Base-by-base conservation (phyloP, 345 rosid genomes). In the Euclidium syriacum region DNA sequence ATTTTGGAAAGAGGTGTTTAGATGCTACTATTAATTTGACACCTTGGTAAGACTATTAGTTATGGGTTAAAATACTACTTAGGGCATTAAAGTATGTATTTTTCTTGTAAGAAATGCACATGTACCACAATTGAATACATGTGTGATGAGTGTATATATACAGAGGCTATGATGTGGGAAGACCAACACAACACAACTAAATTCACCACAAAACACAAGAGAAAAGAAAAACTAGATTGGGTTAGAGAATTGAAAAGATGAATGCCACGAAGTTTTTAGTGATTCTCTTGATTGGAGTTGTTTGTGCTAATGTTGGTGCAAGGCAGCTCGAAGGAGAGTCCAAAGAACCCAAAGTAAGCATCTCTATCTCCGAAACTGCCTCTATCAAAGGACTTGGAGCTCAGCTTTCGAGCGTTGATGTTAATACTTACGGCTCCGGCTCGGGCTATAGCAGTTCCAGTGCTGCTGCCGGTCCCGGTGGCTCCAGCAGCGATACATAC, bases 241-340 rank as follows among this genome's bases (percentile, higher is more conserved):
- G n/a, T n/a, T n/a, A n/a, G n/a, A n/a, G n/a, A n/a, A n/a, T n/a
- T n/a, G n/a, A n/a, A n/a, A 65, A 44, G 56, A 65, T 65, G 63
- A 55, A 35, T 55, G 55, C 29, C 10, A 65, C 8, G n/a, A 34
- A 54, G 8, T 44, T 55, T 44, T 15, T 18, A 10, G 14, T 65
- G 3, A 36, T 65, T 43, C 4, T 35, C 22, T 23, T 65, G 2
- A 29, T 55, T 16, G 70, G 53, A 34, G 46, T 44, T 34, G 29
- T 43, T 5, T 65, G 54, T 65, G 55, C 38, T 12, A 65, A 19
- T 54, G 62, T 55, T 44, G 26, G 47, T 12, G 55, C 29, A 8
- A 65, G 59, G 12, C 25, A 32, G 7, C 39, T 27, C 24, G 6
- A 51, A 15, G 33, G 30, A 52, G 41, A 22, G 27, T 14, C 50